Conservation (phyloP, 2,329 filamentous ascomycete genomes). For the Alternaria atra region DNA sequence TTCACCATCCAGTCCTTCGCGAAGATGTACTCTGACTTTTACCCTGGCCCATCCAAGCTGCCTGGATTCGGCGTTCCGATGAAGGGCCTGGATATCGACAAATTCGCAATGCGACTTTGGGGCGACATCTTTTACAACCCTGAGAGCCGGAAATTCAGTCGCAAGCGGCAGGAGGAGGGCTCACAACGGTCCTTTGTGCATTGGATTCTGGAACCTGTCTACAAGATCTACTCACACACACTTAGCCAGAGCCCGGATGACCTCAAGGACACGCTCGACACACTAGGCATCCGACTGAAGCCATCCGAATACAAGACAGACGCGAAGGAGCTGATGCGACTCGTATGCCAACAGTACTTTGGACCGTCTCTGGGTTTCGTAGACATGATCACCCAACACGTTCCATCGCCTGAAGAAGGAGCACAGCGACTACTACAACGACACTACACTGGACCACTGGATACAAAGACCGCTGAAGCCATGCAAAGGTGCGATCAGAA, state of each 20-base stretch:
- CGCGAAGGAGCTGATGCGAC: conserved; percentile 84
- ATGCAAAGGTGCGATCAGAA: conserved; percentile 88
- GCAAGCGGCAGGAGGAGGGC: conserved; percentile 82
- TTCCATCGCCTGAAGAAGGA: conserved; percentile 85
- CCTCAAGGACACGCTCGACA: conserved; percentile 78
- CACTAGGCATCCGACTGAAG: conserved; percentile 85
- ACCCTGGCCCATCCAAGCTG: conserved; percentile 64
- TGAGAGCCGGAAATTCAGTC: conserved; percentile 85
- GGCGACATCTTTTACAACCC: conserved; percentile 98
- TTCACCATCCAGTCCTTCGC: conserved; percentile 95
- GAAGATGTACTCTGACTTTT: conserved; percentile 93
- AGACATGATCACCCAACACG: conserved; percentile 90
- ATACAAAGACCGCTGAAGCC: conserved; percentile 79
- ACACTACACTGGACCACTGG: conserved; percentile 91
- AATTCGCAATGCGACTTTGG: conserved; percentile 89
- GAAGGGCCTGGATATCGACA: conserved; percentile 71
- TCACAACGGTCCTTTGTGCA: conserved; percentile 90
- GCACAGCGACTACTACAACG: conserved; percentile 79
- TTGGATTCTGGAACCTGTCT: conserved; percentile 95
- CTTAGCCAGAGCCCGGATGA: conserved; percentile 90
- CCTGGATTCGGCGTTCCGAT: conserved; percentile 47
- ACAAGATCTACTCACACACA: conserved; percentile 95
- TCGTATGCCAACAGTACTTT: conserved; percentile 96
- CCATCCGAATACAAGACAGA: conserved; percentile 92
- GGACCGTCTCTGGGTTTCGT: conserved; percentile 89